These are phyloP conservation scores for Thymus quinquecostatus DNA, from an alignment of 257 asterid species.

Conservation along the genomic window DNA sequence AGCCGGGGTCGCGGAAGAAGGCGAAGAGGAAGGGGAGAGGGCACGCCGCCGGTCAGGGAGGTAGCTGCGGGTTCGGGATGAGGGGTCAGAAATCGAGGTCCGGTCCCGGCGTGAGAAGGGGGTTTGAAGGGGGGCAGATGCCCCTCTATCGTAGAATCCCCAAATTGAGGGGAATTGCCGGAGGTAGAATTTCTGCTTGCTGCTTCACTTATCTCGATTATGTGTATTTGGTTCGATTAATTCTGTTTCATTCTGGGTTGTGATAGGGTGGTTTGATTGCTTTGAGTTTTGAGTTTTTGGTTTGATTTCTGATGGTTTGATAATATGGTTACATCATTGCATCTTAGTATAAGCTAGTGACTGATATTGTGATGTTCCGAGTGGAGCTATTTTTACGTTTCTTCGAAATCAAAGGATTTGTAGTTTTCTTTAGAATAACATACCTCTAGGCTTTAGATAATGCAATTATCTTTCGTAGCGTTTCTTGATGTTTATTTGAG, in stretches of 20 bases:
- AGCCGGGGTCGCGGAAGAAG: conserved; percentile 78
- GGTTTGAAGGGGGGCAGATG: conserved; percentile 75
- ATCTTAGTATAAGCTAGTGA: conserved; percentile 4
- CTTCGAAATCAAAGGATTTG: background rate
- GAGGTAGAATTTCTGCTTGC: conserved; percentile 53
- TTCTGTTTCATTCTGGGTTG: conserved; percentile 13
- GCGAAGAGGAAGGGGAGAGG: conserved; percentile 95
- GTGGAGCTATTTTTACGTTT: background rate
- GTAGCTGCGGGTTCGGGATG: conserved; percentile 86
- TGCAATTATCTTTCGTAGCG: background rate
- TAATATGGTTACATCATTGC: background rate
- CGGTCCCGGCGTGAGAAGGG: conserved; percentile 83
- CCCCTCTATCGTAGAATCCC: conserved; percentile 86
- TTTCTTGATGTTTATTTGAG: conserved; percentile 3
- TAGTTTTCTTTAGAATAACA: background rate
- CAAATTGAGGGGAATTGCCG: conserved; percentile 92
- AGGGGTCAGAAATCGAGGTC: conserved; percentile 99
- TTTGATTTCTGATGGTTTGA: too few species aligned
- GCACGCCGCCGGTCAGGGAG: conserved; percentile 96
- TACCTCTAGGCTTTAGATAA: background rate
- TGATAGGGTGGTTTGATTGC: background rate
- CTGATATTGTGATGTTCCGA: background rate
- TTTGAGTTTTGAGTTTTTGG: background rate
- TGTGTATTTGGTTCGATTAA: background rate
- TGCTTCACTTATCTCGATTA: background rate